Base-by-base conservation (phyloP, 2,329 filamentous ascomycete species). In the Colletotrichum liaoningense region DNA sequence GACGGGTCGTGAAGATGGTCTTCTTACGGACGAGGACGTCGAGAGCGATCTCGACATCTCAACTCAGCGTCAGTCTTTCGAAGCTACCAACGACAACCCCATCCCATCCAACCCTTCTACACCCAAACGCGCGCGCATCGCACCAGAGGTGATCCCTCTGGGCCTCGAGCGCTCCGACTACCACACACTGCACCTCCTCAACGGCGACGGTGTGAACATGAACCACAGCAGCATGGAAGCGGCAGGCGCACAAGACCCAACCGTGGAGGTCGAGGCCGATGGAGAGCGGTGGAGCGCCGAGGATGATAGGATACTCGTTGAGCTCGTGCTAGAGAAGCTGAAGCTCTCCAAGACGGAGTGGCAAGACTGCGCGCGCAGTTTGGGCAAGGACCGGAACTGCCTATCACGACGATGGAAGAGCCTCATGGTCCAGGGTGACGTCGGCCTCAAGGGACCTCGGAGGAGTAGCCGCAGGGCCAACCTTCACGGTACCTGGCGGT, bases 301-400 rank as follows among this genome's bases (percentile, higher is more conserved):
- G 75, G 90, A 93, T 74, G 91, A 93, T 79, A 86, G 90, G 70
- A 85, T 92, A 70, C 84, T 93, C 2, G 89, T 93, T n/a, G 90
- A 93, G 81, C 85, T 93, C 22, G 90, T 93, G 52, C 84, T 93
- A 6, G 90, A 92, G 79, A 93, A 93, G 83, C 85, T 93, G 68
- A 89, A 88, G 81, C 85, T 93, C 26, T 88, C 87, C 76, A 92
- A 90, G 81, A 85, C 87, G 63, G 90, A 93, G 71, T 93, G 91
- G 91, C 89, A 92, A 72, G 91, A 93, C 79, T 93, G 91, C 80
- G 91, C 91, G 56, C 86, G 90, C 72, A 90, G 86, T 76, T 83
- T 93, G 8, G 91, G 91, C 74, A 90, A 88, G 77, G 90, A 92
- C 81, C 84, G 88, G 64, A 84, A 86, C 71, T 88, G 86, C 72